Conservation (phyloP, 345 rosid species). For the Capsella bursapastoris region DNA sequence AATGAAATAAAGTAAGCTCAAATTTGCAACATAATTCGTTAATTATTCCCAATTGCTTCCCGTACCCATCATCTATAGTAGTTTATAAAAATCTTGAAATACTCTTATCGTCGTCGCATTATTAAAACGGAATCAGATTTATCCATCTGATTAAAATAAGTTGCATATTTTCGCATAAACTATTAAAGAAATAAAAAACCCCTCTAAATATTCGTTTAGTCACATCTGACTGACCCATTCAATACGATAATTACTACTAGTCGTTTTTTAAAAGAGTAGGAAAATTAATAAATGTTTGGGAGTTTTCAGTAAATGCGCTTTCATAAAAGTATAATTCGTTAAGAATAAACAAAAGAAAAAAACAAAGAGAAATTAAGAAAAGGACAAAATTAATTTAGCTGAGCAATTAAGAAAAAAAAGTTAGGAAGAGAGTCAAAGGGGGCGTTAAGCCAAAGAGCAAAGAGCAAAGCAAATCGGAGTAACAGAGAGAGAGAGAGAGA, state of each 20-base stretch:
- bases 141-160: constrained; percentile 4
- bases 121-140: not conserved
- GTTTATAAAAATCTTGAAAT: not conserved
- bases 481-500: constrained; percentile 37
- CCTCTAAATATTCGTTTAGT: not conserved
- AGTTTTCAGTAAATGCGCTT: not conserved
- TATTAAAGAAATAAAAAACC: not conserved
- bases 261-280: not conserved
- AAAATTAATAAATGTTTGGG: constrained; percentile 1
- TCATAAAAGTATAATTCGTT: constrained; percentile 23
- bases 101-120: not conserved
- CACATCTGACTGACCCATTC: constrained; percentile 22
- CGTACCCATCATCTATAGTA: not conserved
- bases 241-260: constrained; percentile 9
- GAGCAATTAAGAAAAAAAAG: constrained; percentile 2
- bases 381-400: constrained; percentile 21
- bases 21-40: constrained; percentile 15
- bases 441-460: constrained; percentile 13
- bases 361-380: constrained; percentile 25
- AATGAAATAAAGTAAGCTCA: constrained; percentile 17
- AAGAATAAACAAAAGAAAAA: not conserved
- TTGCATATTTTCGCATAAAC: not conserved
- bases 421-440: constrained; percentile 42
- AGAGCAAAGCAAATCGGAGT: constrained; percentile 40
- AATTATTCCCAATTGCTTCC: constrained; percentile 18